phyloP scores from a whole-genome alignment of 2,329 filamentous ascomycete genomes.

The Colletotrichum camelliae region DNA sequence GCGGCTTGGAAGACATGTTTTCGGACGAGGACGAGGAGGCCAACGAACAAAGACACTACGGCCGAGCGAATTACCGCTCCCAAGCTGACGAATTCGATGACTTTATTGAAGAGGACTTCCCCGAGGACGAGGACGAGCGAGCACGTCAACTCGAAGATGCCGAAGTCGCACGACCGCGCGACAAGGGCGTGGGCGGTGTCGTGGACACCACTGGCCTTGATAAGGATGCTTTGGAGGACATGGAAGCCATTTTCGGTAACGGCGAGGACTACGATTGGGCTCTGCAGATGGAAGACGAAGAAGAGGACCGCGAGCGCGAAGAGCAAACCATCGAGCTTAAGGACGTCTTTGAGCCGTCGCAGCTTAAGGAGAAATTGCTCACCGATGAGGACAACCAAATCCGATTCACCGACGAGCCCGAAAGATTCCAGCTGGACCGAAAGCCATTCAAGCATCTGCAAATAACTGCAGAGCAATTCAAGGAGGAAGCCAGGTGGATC shows the following conservation, averaged over 20 bases:
- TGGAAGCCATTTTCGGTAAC: conserved; percentile 89
- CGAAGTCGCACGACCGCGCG: conserved; percentile 83
- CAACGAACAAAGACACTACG: conserved; percentile 57
- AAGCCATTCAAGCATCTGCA: conserved; percentile 85
- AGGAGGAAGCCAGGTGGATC: conserved; percentile 92
- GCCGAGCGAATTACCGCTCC: conserved; percentile 59
- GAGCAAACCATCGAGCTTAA: conserved; percentile 91
- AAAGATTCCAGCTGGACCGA: conserved; percentile 91
- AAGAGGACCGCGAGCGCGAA: conserved; percentile 78
- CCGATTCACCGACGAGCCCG: conserved; percentile 86
- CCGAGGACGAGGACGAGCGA: conserved; percentile 82
- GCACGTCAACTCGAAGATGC: conserved; percentile 81
- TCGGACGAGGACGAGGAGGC: conserved; percentile 89
- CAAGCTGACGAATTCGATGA: conserved; percentile 85
- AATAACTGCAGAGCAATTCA: conserved; percentile 82
- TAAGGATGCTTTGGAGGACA: conserved; percentile 92
- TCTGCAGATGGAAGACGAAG: conserved; percentile 84
- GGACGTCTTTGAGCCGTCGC: conserved; percentile 96
- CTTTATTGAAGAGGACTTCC: conserved; percentile 97
- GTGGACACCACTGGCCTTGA: conserved; percentile 86
- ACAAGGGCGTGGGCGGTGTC: conserved; percentile 71
- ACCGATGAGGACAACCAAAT: conserved; percentile 96
- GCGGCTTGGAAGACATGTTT: conserved; percentile 90
- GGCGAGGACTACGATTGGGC: conserved; percentile 97
- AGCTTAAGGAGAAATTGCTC: conserved; percentile 90